phyloP scores from a whole-genome alignment of 306 rosid genomes.

The Vachellia pachyceras region DNA sequence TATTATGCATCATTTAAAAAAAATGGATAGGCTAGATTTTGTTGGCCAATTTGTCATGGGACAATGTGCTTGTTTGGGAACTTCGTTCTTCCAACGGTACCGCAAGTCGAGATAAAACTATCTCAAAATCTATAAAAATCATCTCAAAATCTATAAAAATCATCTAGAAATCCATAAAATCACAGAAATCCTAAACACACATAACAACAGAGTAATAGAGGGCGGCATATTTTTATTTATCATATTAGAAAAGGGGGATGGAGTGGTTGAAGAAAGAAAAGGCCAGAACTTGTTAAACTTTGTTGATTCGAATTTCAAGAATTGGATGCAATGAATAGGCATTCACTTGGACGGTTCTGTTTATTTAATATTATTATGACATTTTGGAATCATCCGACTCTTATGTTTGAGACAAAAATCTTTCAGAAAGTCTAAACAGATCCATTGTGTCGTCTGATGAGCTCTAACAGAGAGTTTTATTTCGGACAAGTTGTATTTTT shows the following conservation, averaged over 20 bases:
- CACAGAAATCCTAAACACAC: too few species aligned
- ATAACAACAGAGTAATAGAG: too few species aligned
- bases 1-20: not conserved
- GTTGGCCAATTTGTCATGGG: not conserved
- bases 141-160: too few species aligned
- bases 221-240: slow-evolving; percentile 13
- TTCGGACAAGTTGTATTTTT: not conserved
- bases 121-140: too few species aligned
- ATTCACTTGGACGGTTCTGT: not conserved
- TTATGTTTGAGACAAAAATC: not conserved
- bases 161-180: too few species aligned
- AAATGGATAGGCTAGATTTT: not conserved
- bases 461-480: not conserved
- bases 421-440: not conserved
- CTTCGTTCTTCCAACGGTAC: too few species aligned
- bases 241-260: not conserved
- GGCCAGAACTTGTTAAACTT: not conserved
- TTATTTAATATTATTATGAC: not conserved
- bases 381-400: not conserved
- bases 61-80: too few species aligned
- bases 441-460: not conserved
- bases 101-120: too few species aligned
- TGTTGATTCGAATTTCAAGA: slow-evolving; percentile 27
- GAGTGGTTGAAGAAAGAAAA: slow-evolving; percentile 33
- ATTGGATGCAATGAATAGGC: slow-evolving; percentile 23